Conservation (phyloP, 306 rosid genomes). For the Abrus pulchellus region DNA sequence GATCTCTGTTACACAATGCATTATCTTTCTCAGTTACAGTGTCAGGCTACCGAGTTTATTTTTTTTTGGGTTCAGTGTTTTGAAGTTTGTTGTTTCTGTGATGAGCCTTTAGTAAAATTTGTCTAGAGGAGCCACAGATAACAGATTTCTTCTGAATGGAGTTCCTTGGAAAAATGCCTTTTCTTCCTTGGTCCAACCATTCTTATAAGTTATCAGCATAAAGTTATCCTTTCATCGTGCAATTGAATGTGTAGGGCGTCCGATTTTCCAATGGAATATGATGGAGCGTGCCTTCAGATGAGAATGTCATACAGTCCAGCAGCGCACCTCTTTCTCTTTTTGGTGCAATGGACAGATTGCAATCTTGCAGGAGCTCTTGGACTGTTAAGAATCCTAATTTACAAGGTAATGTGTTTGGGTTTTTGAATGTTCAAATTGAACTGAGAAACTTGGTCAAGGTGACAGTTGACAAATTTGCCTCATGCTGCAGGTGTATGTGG, state of each 20-base stretch:
- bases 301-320: conserved; percentile 99
- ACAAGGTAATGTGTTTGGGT: conserved; percentile 66
- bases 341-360: conserved; percentile 97
- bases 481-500: conserved; percentile 83
- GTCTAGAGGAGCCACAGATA: conserved; percentile 20
- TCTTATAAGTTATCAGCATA: not conserved
- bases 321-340: conserved; percentile 89
- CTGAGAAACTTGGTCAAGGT: conserved; percentile 41
- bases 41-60: not conserved
- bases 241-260: conserved; percentile 75
- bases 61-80: conserved; percentile 22
- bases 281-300: conserved; percentile 99
- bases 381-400: conserved; percentile 85
- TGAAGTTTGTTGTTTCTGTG: conserved; percentile 24
- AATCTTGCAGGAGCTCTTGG: conserved; percentile 96
- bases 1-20: conserved; percentile 29
- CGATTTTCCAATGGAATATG: conserved; percentile 86
- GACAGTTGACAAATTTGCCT: conserved; percentile 35
- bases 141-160: conserved; percentile 21
- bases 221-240: conserved; percentile 17
- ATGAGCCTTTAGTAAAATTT: conserved; percentile 17
- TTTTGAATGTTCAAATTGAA: conserved; percentile 34
- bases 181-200: not conserved
- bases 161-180: conserved; percentile 2
- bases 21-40: conserved; percentile 8